These are phyloP conservation scores for Brettanomyces naardenensis DNA, from an alignment of 805 yeast species.

Conservation along the genomic window DNA sequence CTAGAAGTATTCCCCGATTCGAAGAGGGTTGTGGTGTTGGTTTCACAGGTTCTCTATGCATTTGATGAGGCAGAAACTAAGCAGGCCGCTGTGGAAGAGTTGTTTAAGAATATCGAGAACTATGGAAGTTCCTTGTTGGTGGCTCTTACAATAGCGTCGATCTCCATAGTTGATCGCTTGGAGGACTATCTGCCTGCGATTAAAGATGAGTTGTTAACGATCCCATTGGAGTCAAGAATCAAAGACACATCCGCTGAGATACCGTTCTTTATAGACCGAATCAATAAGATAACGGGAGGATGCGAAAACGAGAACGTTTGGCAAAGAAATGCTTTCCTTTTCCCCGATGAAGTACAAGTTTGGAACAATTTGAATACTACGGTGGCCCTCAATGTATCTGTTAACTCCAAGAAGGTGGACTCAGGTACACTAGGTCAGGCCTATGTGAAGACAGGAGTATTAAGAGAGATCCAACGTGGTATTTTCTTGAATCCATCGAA, in stretches of 20 bases:
- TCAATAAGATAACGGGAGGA: constrained; percentile 31
- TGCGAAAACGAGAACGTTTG: constrained; percentile 29
- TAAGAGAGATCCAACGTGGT: constrained; percentile 60
- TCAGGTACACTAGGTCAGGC: constrained; percentile 46
- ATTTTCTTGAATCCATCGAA: constrained; percentile 55
- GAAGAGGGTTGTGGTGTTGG: constrained; percentile 58
- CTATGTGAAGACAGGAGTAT: constrained; percentile 37
- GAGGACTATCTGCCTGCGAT: constrained; percentile 53
- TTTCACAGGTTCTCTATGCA: constrained; percentile 75
- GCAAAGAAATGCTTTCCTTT: constrained; percentile 65
- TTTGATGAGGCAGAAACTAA: constrained; percentile 69
- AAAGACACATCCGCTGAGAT: constrained; percentile 46
- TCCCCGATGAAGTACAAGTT: constrained; percentile 60
- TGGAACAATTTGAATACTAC: constrained; percentile 61
- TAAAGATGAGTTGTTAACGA: constrained; percentile 51
- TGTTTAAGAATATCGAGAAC: constrained; percentile 55
- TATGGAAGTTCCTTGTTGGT: constrained; percentile 62
- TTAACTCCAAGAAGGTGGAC: constrained; percentile 40
- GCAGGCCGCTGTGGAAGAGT: constrained; percentile 78
- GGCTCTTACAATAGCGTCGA: constrained; percentile 72
- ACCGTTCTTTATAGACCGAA: constrained; percentile 49
- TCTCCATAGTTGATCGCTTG: constrained; percentile 56
- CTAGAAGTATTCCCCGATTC: constrained; percentile 49
- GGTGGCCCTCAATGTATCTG: constrained; percentile 53
- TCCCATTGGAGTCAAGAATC: constrained; percentile 36